Percentiles rank a stretch among this genome's conserved stretches.
These are phyloP conservation scores for Manihot esculenta DNA, from an alignment of 441 rosid species.

Conservation along the genomic window DNA sequence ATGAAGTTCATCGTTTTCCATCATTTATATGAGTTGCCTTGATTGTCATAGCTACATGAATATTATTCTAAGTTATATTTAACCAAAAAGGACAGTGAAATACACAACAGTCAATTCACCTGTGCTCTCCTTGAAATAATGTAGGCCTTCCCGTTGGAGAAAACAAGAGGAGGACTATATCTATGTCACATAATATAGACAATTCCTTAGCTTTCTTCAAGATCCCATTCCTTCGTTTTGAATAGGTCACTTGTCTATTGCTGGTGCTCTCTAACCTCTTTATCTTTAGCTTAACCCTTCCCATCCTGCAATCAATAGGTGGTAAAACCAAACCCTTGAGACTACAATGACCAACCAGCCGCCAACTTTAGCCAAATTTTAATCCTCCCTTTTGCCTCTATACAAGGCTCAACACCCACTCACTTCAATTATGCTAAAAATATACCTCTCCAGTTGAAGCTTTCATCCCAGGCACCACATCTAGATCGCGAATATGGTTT, in stretches of 20 bases:
- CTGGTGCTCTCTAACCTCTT: conserved; percentile 58
- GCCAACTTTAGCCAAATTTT: background rate
- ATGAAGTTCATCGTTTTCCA: background rate
- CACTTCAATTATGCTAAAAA: conserved; percentile 30
- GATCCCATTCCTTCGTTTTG: conserved; percentile 68
- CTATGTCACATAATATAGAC: conserved; percentile 68
- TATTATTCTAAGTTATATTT: background rate
- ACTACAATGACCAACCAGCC: background rate
- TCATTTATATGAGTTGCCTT: background rate
- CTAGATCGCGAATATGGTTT: conserved; percentile 7
- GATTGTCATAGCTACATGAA: background rate
- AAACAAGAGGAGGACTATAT: conserved; percentile 73
- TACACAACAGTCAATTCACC: conserved; percentile 30
- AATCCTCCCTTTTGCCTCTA: background rate
- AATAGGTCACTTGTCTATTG: conserved; percentile 66
- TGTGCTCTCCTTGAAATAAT: conserved; percentile 51
- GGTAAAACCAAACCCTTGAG: conserved; percentile 3
- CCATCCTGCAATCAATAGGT: conserved; percentile 58
- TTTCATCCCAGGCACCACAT: conserved; percentile 32
- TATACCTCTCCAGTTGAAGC: conserved; percentile 28
- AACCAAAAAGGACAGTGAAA: background rate
- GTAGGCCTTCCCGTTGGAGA: conserved; percentile 71
- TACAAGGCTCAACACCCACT: conserved; percentile 13
- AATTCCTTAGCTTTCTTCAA: conserved; percentile 70
- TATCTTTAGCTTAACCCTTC: conserved; percentile 82